These are phyloP conservation scores for Oropetium thomaeum DNA, from an alignment of 176 grass and related monocot species.

Conservation along the genomic window DNA sequence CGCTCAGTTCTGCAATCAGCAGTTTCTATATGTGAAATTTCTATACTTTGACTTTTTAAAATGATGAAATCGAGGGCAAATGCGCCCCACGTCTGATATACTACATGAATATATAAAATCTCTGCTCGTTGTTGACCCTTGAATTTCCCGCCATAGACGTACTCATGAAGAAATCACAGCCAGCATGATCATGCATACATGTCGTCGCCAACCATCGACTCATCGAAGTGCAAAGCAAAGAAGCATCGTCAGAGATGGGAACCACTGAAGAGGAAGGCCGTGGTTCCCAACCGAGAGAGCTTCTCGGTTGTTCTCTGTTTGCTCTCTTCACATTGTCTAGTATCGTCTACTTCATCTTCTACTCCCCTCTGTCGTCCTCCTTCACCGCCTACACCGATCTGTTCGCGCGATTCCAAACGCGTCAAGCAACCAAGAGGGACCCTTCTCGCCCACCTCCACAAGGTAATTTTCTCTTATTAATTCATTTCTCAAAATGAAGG, in stretches of 20 bases:
- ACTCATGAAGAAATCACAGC: background rate
- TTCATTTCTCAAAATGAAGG: no score
- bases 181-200: background rate
- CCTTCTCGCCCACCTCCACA: background rate
- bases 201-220: no score
- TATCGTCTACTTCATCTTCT: no score
- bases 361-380: no score
- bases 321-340: constrained; percentile 14
- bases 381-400: constrained; percentile 8
- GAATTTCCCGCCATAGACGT: no score
- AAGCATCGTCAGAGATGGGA: background rate
- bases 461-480: constrained; percentile 2
- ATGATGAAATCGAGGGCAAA: background rate
- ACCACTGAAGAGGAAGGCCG: background rate
- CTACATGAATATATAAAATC: no score
- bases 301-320: background rate
- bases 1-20: no score
- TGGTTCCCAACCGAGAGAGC: background rate
- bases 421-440: background rate
- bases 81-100: background rate
- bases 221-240: no score
- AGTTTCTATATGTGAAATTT: no score
- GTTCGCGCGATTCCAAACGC: background rate
- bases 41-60: no score
- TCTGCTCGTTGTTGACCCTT: no score